Evolutionary conservation across 2,329 filamentous ascomycete species (phyloP).

Genomic region (Venturia nashicola): DNA sequence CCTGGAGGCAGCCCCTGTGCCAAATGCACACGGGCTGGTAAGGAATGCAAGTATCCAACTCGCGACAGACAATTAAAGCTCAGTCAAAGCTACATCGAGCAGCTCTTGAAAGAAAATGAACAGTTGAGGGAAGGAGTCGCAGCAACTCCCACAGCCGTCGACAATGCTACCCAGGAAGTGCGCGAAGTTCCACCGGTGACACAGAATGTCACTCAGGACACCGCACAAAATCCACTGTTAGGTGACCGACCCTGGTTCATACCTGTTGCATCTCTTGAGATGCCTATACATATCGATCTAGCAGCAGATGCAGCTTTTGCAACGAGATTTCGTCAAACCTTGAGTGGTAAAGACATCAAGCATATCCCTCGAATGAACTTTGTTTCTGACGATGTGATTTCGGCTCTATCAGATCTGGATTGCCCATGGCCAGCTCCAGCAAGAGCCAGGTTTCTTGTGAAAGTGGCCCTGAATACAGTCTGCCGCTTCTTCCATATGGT

Average conservation of each 20-base stretch:
- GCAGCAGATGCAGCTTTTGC: conserved; percentile 27
- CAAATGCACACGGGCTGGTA: conserved; percentile 15
- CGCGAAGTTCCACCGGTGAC: neutral
- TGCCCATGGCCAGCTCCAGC: conserved; percentile 28
- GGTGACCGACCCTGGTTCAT: conserved; percentile 26
- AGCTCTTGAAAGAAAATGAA: conserved; percentile 20
- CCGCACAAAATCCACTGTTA: conserved; percentile 22
- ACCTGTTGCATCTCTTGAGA: conserved; percentile 18
- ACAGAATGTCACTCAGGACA: conserved; percentile 15
- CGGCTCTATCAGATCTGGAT: conserved; percentile 22
- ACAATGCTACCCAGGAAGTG: neutral
- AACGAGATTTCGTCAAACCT: conserved; percentile 23
- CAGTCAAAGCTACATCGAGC: conserved; percentile 19
- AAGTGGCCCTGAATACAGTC: conserved; percentile 30
- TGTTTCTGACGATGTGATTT: conserved; percentile 20
- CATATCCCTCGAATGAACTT: conserved; percentile 25
- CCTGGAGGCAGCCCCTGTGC: conserved; percentile 22
- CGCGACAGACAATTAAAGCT: conserved; percentile 21
- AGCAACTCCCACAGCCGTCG: neutral
- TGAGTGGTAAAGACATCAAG: conserved; percentile 15
- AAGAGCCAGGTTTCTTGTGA: conserved; percentile 25
- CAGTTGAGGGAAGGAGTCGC: conserved; percentile 14
- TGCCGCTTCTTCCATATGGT: conserved; percentile 32
- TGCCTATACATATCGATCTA: conserved; percentile 25
- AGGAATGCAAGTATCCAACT: conserved; percentile 17